Percentiles rank a stretch among this genome's conserved stretches.
Evolutionary conservation across 2,329 filamentous ascomycete genomes (phyloP).

Genomic region (Penicillium sp.): DNA sequence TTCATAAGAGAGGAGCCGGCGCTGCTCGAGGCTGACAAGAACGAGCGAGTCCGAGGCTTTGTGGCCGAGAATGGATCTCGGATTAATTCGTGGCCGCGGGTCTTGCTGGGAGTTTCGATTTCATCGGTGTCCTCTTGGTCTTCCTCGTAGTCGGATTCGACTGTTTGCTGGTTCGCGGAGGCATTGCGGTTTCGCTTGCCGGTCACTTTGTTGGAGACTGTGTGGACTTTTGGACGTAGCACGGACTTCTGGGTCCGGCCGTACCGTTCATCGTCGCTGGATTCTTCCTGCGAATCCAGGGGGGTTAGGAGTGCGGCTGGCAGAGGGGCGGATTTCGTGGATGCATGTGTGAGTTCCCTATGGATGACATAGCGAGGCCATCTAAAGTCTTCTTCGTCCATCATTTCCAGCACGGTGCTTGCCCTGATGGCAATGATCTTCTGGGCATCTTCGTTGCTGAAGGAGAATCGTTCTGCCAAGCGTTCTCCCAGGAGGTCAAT

Average conservation of each 20-base stretch:
- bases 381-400: constrained; percentile 42
- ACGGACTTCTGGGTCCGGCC: constrained; percentile 45
- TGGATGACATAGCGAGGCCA: constrained; percentile 46
- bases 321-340: constrained; percentile 28
- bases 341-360: constrained; percentile 39
- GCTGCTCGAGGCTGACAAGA: constrained; percentile 13
- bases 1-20: constrained; percentile 21
- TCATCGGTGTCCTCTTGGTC: constrained; percentile 15
- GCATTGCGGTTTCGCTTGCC: constrained; percentile 44
- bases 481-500: constrained; percentile 38
- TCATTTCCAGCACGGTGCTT: constrained; percentile 32
- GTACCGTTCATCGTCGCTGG: constrained; percentile 35
- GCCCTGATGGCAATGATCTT: constrained; percentile 40
- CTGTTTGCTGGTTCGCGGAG: constrained; percentile 20
- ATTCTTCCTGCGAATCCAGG: constrained; percentile 36
- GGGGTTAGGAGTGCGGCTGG: constrained; percentile 36
- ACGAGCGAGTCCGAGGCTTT: constrained; percentile 14
- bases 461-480: constrained; percentile 32
- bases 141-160: constrained; percentile 33
- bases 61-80: constrained; percentile 23
- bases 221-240: constrained; percentile 44
- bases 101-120: constrained; percentile 28
- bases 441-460: constrained; percentile 36
- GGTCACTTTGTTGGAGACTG: constrained; percentile 41
- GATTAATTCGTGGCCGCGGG: constrained; percentile 26